Conservation (phyloP, 208 protist species). For the Trypanosoma platydactyli region DNA sequence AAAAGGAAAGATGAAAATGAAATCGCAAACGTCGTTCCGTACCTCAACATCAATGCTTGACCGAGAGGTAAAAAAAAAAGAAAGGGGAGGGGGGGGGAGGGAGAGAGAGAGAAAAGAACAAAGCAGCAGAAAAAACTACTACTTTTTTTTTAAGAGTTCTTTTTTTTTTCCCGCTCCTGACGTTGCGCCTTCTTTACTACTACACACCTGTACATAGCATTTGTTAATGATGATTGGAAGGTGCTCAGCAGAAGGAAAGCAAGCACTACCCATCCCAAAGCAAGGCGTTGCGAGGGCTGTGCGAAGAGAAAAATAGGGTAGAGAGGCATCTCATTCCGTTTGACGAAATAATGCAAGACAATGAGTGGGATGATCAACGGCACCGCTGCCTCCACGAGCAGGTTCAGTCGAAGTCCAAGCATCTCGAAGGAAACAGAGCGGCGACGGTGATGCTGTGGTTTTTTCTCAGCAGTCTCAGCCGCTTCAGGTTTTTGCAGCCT, state of each 20-base stretch:
- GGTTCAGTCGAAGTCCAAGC: slow-evolving; percentile 21
- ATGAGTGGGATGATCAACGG: slow-evolving; percentile 19
- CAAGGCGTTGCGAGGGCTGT: slow-evolving; percentile 19
- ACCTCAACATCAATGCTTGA: neutral
- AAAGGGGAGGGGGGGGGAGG: neutral
- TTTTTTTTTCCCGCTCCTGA: slow-evolving; percentile 2
- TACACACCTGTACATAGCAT: slow-evolving; percentile 10
- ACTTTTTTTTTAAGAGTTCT: slow-evolving; percentile 16
- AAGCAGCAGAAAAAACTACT: neutral
- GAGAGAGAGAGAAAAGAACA: slow-evolving; percentile 17
- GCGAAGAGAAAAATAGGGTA: slow-evolving; percentile 18
- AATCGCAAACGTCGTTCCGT: neutral
- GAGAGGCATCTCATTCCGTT: neutral
- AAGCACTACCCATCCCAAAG: neutral
- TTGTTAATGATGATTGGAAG: slow-evolving; percentile 13
- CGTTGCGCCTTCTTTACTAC: no score
- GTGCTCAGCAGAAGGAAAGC: slow-evolving; percentile 7
- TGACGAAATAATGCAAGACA: neutral
- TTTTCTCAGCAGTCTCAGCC: neutral
- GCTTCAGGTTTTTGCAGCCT: no score
- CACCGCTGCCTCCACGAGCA: slow-evolving; percentile 17
- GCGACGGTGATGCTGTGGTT: neutral
- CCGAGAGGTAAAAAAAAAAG: neutral
- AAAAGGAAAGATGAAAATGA: no score
- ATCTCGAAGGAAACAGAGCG: neutral